Evolutionary conservation across 306 rosid species (phyloP), one percentile per base, ranked within the genome.

Genomic region (Dalbergia cochinchinensis): DNA sequence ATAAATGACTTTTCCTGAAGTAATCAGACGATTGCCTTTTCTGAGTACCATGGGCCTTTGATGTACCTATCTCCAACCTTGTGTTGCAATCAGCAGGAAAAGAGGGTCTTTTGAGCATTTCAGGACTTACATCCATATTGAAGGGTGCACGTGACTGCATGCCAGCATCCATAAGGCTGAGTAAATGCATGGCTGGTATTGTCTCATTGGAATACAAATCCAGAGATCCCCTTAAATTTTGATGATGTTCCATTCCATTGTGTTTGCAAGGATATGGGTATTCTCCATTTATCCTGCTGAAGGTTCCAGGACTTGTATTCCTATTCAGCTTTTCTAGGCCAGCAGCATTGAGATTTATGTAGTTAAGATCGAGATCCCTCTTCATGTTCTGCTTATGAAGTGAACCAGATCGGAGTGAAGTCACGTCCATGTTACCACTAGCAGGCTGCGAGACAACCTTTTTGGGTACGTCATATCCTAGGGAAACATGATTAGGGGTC

Each of bases 101-200:
- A 69, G 88, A 81, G 76, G 90, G 81, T 76, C 90, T 87, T 90
- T 86, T 90, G n/a, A 80, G 86, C 72, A 83, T 71, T 69, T 83
- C 89, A 59, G 88, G 78, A 73, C 58, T 83, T 51, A 80, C 93
- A 74, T 85, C 85, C 11, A 72, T 69, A 85, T 86, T 87, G 83
- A 86, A 85, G 75, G 93, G 74, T 37, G 93, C 76, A 50, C 90
- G 87, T 11, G 98, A 83, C 82, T 71, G 94, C 95, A 87, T 87
- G 78, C 97, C 89, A 54, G 99, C 92, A 82, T 92, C 94, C 98
- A 96, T 93, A 54, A 96, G 98, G 92, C 97, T 96, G 69, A 96
- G 98, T 80, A 96, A 89, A 91, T 96, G 99, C 99, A 96, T 93
- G 65, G 99, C 98, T 5, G 97, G 96, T 85, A 96, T 93, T 60